Base-by-base conservation (phyloP, 257 asterid species). In the Ophiorrhiza pumila region DNA sequence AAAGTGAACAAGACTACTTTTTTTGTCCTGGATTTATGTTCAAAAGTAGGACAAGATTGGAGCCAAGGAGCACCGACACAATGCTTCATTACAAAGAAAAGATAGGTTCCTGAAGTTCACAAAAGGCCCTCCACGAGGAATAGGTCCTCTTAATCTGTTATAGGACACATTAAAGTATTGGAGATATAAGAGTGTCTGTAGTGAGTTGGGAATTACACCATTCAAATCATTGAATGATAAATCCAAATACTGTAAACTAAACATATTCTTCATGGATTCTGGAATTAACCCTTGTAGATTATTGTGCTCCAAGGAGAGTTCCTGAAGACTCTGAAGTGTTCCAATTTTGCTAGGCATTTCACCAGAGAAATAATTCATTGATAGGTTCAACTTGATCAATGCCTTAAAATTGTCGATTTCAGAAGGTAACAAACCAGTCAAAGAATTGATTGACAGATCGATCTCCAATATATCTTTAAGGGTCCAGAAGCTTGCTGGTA, bases 381-480 rank as follows among this genome's bases (percentile, higher is more conserved):
- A 57, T 0, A 57, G 20, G 20, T 69, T 23, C 22, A 69, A 5
- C 1, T 0, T 1, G 17, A 27, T 35, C 22, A 53, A 1, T 4
- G 15, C 70, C 29, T 61, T 18, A 2, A 72, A 35, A n/a, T 72
- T 72, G 45, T 62, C 76, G 22, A 72, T 22, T 3, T 60, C 18
- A 11, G 47, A 3, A 6, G 70, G 50, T 6, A 72, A n/a, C 12
- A 27, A 7, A 52, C 77, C 65, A 12, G 20, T 64, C 0, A 73
- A 22, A 29, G 3, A 31, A 39, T 73, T 73, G 2, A 11, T 32
- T 4, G 77, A 73, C 7, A 47, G 12, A 12, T 32, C 13, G 2
- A 73, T 37, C 1, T 0, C 7, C 65, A 73, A 34, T 2, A 73
- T 47, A 49, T 73, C 64, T 6, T 14, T 34, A 12, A 62, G n/a